These are phyloP conservation scores for Eimeria acervulina DNA, from an alignment of 169 alveolate species.

Conservation along the genomic window DNA sequence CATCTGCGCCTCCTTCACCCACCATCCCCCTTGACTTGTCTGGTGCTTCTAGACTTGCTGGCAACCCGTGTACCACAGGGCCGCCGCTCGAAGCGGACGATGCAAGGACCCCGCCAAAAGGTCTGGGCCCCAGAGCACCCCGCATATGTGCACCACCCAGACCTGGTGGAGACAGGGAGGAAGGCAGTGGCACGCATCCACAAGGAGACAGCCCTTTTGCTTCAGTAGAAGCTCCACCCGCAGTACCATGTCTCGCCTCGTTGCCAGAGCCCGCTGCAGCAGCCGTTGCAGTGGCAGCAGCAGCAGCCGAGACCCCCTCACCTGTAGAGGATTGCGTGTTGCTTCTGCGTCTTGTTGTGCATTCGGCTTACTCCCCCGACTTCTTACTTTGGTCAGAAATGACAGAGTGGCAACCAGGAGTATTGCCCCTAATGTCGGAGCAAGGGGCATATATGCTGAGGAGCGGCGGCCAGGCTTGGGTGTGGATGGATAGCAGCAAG, in stretches of 20 bases:
- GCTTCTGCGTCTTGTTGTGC: slow-evolving; percentile 64
- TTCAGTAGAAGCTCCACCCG: background rate
- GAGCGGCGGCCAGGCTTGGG: slow-evolving; percentile 47
- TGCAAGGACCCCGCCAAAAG: background rate
- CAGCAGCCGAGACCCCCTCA: background rate
- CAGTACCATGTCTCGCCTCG: background rate
- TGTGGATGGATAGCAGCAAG: slow-evolving; percentile 61
- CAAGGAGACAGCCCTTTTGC: slow-evolving; percentile 24
- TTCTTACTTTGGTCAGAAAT: slow-evolving; percentile 70
- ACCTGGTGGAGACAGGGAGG: slow-evolving; percentile 67
- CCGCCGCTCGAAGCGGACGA: slow-evolving; percentile 1
- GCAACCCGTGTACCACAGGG: background rate
- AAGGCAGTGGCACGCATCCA: background rate
- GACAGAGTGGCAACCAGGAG: slow-evolving; percentile 73
- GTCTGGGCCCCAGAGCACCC: slow-evolving; percentile 57
- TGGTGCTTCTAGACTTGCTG: background rate
- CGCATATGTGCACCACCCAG: slow-evolving; percentile 56
- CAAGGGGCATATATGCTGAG: slow-evolving; percentile 48
- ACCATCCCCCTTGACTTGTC: background rate
- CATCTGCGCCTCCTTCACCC: background rate
- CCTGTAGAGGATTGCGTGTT: slow-evolving; percentile 38
- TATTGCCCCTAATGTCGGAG: slow-evolving; percentile 14
- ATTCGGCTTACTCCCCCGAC: slow-evolving; percentile 62
- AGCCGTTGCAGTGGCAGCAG: slow-evolving; percentile 25
- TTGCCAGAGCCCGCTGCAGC: background rate